Conservation (phyloP, 1,284 basidiomycete genomes). For the Puccinia hordei region DNA sequence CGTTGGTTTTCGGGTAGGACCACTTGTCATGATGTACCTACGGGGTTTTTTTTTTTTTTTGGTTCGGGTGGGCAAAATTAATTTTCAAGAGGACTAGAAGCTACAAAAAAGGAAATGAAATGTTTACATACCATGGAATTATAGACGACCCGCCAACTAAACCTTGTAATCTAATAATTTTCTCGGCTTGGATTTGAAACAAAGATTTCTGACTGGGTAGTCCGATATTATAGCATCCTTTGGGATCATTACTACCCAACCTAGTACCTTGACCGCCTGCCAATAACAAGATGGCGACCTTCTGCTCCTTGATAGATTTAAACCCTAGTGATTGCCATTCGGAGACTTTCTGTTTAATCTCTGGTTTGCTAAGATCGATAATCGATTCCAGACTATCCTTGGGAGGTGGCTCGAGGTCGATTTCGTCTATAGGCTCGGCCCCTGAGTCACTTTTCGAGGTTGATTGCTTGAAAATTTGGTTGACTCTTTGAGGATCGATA, state of each 20-base stretch:
- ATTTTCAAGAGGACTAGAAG: background rate
- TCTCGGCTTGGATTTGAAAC: constrained; percentile 95
- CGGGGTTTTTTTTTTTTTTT: background rate
- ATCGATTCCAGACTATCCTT: constrained; percentile 63
- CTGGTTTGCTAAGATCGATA: constrained; percentile 52
- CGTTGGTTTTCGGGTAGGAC: constrained; percentile 85
- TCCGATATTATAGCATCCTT: constrained; percentile 97
- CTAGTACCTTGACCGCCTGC: constrained; percentile 97
- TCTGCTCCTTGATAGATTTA: constrained; percentile 74
- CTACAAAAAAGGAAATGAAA: background rate
- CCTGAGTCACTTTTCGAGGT: constrained; percentile 68
- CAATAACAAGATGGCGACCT: constrained; percentile 92
- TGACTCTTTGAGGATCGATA: constrained; percentile 87
- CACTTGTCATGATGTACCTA: constrained; percentile 99
- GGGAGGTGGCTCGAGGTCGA: constrained; percentile 60
- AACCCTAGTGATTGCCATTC: constrained; percentile 77
- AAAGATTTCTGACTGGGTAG: constrained; percentile 88
- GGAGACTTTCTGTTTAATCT: constrained; percentile 12
- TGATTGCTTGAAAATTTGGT: constrained; percentile 80
- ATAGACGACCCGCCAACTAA: constrained; percentile 64
- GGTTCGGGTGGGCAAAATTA: background rate
- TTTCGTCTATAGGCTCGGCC: constrained; percentile 59
- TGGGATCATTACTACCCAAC: constrained; percentile 86
- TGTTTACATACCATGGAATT: constrained; percentile 28
- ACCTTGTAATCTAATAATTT: constrained; percentile 78